Evolutionary conservation across 148 eudicot genomes (phyloP), one percentile per base, ranked within the genome.

Genomic region (Vaccinium corymbosum): DNA sequence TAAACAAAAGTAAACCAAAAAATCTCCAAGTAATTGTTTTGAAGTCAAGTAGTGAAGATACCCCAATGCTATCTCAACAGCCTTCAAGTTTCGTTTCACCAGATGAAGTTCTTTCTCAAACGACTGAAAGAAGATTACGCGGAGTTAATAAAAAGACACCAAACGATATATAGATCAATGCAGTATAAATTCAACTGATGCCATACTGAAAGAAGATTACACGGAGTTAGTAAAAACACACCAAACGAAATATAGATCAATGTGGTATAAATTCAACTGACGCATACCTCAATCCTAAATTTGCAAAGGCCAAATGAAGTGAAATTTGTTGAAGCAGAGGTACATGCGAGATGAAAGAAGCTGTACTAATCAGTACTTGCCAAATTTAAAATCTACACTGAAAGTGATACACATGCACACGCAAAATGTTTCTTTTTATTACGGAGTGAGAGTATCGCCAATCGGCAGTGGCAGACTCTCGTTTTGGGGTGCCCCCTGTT

Each of bases 21-120:
- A 32, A 15, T 29, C 13, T 71, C 19, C 32, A 14, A 71, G 19
- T 25, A 71, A 11, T 27, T 66, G 11, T 22, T 12, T 66, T 25
- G 0, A 25, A 66, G 35, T 22, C 1, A 9, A 76, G 57, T 76
- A 14, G 15, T 76, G 57, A 49, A 76, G 25, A n/a, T 50, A 76
- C 80, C 59, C 35, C 17, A 76, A 29, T n/a, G 57, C 80, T n/a
- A n/a, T 76, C 35, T 50, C 57, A 7, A 13, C 59, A 51, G 35
- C 80, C 25, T 76, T 14, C 50, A 76, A 76, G 32, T 76, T 76
- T 1, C 19, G 56, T 57, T 76, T 76, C 57, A 76, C 80, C 59
- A 3, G 7, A 49, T 49, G 13, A 51, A 78, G 80, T 12, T 51
- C 80, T 78, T 78, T 78, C 61, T 78, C 80, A 29, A 78, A 78